Evolutionary conservation across 2,329 filamentous ascomycete species (phyloP).

Genomic region (Epichloe elymi): DNA sequence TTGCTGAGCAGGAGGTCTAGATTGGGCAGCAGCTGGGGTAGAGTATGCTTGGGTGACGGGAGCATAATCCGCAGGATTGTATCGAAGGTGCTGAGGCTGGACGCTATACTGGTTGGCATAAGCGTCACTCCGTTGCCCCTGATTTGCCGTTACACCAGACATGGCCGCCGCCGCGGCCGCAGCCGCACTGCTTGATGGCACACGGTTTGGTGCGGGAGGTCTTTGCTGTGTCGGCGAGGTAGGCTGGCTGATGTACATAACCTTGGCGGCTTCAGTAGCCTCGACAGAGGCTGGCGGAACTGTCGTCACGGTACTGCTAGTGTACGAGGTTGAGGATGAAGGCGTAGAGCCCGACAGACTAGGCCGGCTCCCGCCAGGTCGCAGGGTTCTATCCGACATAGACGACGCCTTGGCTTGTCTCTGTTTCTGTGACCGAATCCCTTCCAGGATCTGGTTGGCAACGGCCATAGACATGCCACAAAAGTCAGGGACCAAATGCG

Average conservation of each 20-base stretch:
- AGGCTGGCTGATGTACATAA: conserved; percentile 43
- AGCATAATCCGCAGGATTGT: conserved; percentile 69
- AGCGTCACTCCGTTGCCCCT: conserved; percentile 22
- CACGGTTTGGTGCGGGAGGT: conserved; percentile 37
- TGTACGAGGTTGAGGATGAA: conserved; percentile 21
- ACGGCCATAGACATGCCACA: conserved; percentile 99
- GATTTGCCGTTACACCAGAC: conserved; percentile 29
- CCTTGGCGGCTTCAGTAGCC: conserved; percentile 50
- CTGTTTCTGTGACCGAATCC: conserved; percentile 68
- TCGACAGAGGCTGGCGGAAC: conserved; percentile 19
- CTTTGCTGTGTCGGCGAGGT: conserved; percentile 38
- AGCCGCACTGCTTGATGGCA: conserved; percentile 40
- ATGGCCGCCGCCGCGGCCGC: conserved; percentile 48
- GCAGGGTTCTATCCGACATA: conserved; percentile 54
- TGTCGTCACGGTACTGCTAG: conserved; percentile 14
- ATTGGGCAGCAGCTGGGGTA: conserved; percentile 17
- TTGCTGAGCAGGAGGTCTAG: conserved; percentile 17
- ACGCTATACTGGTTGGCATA: conserved; percentile 22
- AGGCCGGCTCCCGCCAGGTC: conserved; percentile 35
- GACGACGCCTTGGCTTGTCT: conserved; percentile 42
- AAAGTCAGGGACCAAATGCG: conserved; percentile 94
- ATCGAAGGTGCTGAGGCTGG: conserved; percentile 39
- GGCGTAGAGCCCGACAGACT: conserved; percentile 27
- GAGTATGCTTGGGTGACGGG: conserved; percentile 38
- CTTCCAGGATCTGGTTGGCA: conserved; percentile 84